Evolutionary conservation across 2,329 filamentous ascomycete genomes (phyloP).

Genomic region (Didymella lethalis): DNA sequence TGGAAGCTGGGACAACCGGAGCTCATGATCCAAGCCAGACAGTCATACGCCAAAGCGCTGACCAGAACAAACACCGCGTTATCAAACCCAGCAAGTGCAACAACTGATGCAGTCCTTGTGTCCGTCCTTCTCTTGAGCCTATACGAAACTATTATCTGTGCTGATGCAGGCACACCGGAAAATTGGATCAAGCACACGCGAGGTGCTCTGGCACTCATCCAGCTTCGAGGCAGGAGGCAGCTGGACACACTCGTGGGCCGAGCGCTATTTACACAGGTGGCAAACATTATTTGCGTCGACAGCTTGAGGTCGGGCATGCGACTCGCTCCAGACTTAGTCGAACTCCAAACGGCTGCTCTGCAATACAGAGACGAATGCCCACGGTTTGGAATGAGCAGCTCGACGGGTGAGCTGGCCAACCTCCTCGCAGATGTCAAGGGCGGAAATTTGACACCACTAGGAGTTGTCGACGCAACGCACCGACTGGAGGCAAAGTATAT

Average conservation of each 20-base stretch:
- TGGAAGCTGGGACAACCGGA: slow-evolving; percentile 12
- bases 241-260: slow-evolving; percentile 23
- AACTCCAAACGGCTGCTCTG: slow-evolving; percentile 13
- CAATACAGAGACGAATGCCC: slow-evolving; percentile 6
- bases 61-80: slow-evolving; percentile 22
- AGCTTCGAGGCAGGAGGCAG: slow-evolving; percentile 22
- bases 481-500: slow-evolving; percentile 17
- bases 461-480: slow-evolving; percentile 11
- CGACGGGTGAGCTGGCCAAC: slow-evolving; percentile 14
- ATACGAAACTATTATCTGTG: slow-evolving; percentile 27
- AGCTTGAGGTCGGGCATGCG: slow-evolving; percentile 18
- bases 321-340: slow-evolving; percentile 16
- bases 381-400: slow-evolving; percentile 10
- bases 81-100: slow-evolving; percentile 10
- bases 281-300: slow-evolving; percentile 22
- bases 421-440: slow-evolving; percentile 14
- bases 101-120: slow-evolving; percentile 22
- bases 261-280: slow-evolving; percentile 27
- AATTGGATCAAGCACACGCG: slow-evolving; percentile 29
- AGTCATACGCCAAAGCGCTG: slow-evolving; percentile 20
- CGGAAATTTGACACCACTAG: slow-evolving; percentile 2
- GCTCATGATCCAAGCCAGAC: slow-evolving; percentile 20
- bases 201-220: slow-evolving; percentile 27
- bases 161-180: slow-evolving; percentile 13
- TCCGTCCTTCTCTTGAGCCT: slow-evolving; percentile 28